phyloP scores from a whole-genome alignment of 352 stramenopile species.

The Phytophthora aleatoria region DNA sequence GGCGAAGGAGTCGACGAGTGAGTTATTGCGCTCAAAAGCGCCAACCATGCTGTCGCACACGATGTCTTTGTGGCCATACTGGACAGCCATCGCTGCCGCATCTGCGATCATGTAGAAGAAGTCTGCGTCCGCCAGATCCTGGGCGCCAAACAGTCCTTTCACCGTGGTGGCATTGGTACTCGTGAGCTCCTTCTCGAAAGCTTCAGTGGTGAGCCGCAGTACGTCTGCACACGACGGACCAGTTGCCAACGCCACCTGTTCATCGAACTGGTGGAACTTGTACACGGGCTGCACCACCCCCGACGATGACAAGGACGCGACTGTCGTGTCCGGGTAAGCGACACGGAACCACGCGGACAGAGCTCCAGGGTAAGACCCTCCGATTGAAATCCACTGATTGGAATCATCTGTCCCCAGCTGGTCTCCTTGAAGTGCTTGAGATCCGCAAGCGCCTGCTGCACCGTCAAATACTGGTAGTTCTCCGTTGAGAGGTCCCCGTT shows the following conservation, averaged over 20 bases:
- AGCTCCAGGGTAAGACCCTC: constrained; percentile 84
- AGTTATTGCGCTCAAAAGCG: constrained; percentile 54
- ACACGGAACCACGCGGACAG: constrained; percentile 84
- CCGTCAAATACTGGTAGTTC: constrained; percentile 79
- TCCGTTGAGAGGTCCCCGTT: constrained; percentile 70
- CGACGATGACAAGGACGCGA: constrained; percentile 73
- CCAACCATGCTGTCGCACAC: constrained; percentile 68
- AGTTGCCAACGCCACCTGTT: constrained; percentile 66
- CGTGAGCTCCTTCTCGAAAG: constrained; percentile 68
- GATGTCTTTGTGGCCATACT: constrained; percentile 87
- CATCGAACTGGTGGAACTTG: constrained; percentile 85
- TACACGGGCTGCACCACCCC: constrained; percentile 84
- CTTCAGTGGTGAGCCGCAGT: constrained; percentile 62
- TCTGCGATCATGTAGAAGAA: constrained; percentile 93
- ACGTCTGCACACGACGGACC: constrained; percentile 65
- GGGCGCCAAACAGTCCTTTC: constrained; percentile 67
- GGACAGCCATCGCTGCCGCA: constrained; percentile 84
- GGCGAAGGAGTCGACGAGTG: constrained; percentile 72
- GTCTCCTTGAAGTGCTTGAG: constrained; percentile 83
- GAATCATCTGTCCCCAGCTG: constrained; percentile 22
- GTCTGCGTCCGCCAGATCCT: constrained; percentile 63
- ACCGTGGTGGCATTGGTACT: constrained; percentile 56
- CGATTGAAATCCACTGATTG: constrained; percentile 78
- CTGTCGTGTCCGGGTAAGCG: constrained; percentile 78
- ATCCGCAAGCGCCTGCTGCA: constrained; percentile 87